phyloP scores from a whole-genome alignment of 352 stramenopile genomes.

The Globisporangium megalacanthum region DNA sequence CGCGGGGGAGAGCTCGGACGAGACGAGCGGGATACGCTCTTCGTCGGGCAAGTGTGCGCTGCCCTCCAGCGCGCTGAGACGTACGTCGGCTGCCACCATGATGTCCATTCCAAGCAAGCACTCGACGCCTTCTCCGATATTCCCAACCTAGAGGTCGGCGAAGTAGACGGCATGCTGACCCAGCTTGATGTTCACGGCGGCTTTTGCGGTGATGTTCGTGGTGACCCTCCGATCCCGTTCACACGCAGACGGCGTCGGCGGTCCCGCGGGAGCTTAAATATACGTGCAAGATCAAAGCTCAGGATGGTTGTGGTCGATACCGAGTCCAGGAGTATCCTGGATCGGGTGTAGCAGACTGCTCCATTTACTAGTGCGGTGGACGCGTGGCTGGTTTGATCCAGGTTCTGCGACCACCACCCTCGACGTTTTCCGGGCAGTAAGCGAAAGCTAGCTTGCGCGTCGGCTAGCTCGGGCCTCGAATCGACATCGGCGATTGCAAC shows the following conservation, averaged over 20 bases:
- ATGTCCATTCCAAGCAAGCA: conserved; percentile 26
- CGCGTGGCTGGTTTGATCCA: neutral
- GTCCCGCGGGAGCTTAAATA: conserved; percentile 13
- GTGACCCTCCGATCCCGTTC: conserved; percentile 8
- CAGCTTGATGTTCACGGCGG: conserved; percentile 18
- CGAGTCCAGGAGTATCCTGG: conserved; percentile 16
- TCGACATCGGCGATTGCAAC: too few relatives aligned
- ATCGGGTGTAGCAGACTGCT: conserved; percentile 12
- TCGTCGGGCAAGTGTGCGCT: neutral
- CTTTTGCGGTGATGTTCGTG: conserved; percentile 12
- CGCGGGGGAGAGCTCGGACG: too few relatives aligned
- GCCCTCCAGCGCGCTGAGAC: conserved; percentile 7
- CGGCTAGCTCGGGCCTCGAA: neutral
- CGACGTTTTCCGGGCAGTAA: neutral
- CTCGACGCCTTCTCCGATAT: conserved; percentile 20
- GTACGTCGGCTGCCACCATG: conserved; percentile 19
- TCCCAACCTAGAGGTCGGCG: conserved; percentile 17
- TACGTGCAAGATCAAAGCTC: conserved; percentile 21
- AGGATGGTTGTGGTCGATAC: conserved; percentile 22
- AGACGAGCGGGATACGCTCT: neutral
- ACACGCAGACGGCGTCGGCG: neutral
- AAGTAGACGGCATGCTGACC: conserved; percentile 16
- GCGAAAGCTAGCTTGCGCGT: neutral
- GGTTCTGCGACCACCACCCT: neutral
- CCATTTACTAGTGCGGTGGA: conserved; percentile 1